These are phyloP conservation scores for Salix arbutifolia DNA, from an alignment of 345 rosid species.

Conservation along the genomic window DNA sequence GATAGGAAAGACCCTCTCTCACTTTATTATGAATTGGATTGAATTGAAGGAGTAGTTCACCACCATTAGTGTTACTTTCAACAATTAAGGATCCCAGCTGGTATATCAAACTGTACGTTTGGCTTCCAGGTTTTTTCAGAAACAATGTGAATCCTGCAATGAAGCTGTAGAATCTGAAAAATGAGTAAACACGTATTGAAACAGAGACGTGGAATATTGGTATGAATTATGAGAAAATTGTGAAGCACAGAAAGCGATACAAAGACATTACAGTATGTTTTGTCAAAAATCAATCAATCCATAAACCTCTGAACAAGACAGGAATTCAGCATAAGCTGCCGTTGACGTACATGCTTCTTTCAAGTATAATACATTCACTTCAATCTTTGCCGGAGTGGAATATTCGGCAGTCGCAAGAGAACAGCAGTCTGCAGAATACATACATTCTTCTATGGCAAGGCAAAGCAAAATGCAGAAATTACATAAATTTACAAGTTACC, in stretches of 20 bases:
- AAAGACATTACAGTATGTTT: constrained; percentile 5
- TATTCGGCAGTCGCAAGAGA: constrained; percentile 14
- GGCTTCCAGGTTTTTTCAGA: not conserved
- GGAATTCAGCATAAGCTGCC: constrained; percentile 16
- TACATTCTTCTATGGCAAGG: constrained; percentile 13
- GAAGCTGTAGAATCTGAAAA: not conserved
- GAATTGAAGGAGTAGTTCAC: constrained; percentile 5
- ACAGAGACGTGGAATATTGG: not conserved
- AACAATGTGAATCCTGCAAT: not conserved
- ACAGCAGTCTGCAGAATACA: constrained; percentile 25
- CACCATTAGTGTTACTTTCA: constrained; percentile 2
- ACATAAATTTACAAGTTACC: constrained; percentile 35
- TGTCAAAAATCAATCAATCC: constrained; percentile 2
- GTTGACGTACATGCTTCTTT: constrained; percentile 17
- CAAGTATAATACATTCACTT: constrained; percentile 7
- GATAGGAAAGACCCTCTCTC: constrained; percentile 5
- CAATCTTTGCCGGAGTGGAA: not conserved
- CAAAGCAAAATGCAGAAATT: constrained; percentile 21
- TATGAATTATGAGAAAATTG: constrained; percentile 15
- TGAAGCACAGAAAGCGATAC: constrained; percentile 8
- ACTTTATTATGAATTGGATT: not conserved
- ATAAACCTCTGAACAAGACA: constrained; percentile 7
- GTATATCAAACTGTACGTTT: not conserved
- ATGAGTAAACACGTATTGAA: not conserved
- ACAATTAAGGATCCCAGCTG: not conserved